Evolutionary conservation across 1,284 basidiomycete species (phyloP).

Genomic region (Sphagnurus paluster): DNA sequence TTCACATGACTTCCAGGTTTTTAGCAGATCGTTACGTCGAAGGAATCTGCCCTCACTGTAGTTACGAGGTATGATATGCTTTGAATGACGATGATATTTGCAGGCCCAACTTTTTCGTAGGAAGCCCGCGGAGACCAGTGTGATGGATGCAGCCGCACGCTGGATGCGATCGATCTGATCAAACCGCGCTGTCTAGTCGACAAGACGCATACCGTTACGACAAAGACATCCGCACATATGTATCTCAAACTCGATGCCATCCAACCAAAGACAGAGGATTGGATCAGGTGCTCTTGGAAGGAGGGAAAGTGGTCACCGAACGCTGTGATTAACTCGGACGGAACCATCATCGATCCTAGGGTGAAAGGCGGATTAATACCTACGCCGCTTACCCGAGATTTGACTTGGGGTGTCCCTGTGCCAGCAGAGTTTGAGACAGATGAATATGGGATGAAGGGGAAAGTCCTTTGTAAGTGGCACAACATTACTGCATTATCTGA

Average conservation of each 20-base stretch:
- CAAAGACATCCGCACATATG: slow-evolving; percentile 88
- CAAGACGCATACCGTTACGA: slow-evolving; percentile 76
- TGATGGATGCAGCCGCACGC: slow-evolving; percentile 90
- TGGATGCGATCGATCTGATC: slow-evolving; percentile 92
- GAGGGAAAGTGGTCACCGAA: slow-evolving; percentile 92
- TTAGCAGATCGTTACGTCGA: slow-evolving; percentile 95
- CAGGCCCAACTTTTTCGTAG: slow-evolving; percentile 36
- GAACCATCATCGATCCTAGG: slow-evolving; percentile 89
- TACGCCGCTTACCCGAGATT: slow-evolving; percentile 91
- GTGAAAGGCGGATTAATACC: slow-evolving; percentile 87
- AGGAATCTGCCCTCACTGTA: slow-evolving; percentile 90
- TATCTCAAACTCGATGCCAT: slow-evolving; percentile 87
- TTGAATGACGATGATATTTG: not conserved
- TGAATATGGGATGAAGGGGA: slow-evolving; percentile 84
- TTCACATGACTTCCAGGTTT: slow-evolving; percentile 56
- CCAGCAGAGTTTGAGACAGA: slow-evolving; percentile 68
- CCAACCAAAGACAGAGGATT: slow-evolving; percentile 85
- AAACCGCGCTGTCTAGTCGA: slow-evolving; percentile 94
- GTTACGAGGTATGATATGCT: slow-evolving; percentile 60
- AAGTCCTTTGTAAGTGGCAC: slow-evolving; percentile 86
- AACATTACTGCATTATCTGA: not conserved
- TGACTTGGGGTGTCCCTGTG: slow-evolving; percentile 96
- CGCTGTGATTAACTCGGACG: slow-evolving; percentile 84
- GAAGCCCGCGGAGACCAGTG: slow-evolving; percentile 99
- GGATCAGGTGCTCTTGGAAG: slow-evolving; percentile 82